Base-by-base conservation (phyloP, 2,329 filamentous ascomycete genomes). In the Cladosporium sp. region DNA sequence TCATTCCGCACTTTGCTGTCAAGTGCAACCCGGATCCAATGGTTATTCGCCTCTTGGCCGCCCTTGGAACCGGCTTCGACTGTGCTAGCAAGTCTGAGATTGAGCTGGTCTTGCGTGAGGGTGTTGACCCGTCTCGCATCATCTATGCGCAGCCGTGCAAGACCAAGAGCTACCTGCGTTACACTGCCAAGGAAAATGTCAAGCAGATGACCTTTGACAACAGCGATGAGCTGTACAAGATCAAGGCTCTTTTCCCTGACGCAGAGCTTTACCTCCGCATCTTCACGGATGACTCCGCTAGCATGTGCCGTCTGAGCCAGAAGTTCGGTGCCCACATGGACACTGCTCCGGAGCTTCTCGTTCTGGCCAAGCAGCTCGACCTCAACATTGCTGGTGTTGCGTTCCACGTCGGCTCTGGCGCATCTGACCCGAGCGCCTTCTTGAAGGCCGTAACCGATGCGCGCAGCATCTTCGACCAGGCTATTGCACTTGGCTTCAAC, bases 151-250 rank as follows among this genome's bases (percentile, higher is more conserved):
- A 99, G 78, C 94, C 94, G 57, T 97, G 94, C 89, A 99, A 99
- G 86, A 99, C 94, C 69, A 96, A 94, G 79, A 97, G 93, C 48
- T 97, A 97, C 75, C 83, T 99, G 62, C 91, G 92, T 71, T 96
- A 92, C 70, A 94, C 95, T 63, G 86, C 89, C 70, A 83, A 85
- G 71, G 81, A 87, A 65, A 89, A 88, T 65, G 94, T 99, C 72
- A 93, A 89, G 78, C 90, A 96, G 81, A 97, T 99, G 93, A 99
- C 94, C 2, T 97, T 99, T 72, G 94, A 99, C 83, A 99, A 99
- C 68, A 85, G 89, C 72, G 94, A 99, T 74, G 94, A 99, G 81
- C 84, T 99, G 53, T 91, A 93, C 84, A 99, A 99, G 83, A 93
- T 96, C 74, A 94, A 95, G 75, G 89, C 91, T 75, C 84, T 94